Conservation (phyloP, 345 rosid species). For the Arabis alpina region DNA sequence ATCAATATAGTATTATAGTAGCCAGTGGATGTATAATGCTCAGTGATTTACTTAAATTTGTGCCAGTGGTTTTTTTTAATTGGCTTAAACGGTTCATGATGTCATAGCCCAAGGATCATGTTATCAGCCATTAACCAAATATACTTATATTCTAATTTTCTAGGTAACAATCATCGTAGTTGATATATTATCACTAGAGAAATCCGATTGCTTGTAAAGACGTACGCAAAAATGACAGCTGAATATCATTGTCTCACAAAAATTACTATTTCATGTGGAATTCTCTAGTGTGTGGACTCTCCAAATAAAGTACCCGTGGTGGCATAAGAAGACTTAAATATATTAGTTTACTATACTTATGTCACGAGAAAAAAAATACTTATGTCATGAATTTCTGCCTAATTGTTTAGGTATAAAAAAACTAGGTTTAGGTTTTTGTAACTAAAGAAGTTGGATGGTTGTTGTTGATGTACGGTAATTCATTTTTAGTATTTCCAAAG, state of each 20-base stretch:
- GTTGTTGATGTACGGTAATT: too few species aligned
- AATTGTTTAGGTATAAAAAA: too few species aligned
- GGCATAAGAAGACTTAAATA: slow-evolving; percentile 1
- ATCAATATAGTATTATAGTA: too few species aligned
- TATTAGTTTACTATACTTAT: neutral
- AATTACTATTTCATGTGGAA: slow-evolving; percentile 18
- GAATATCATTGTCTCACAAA: slow-evolving; percentile 10
- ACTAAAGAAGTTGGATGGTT: too few species aligned
- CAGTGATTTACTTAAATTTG: slow-evolving; percentile 1
- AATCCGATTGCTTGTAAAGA: slow-evolving; percentile 8
- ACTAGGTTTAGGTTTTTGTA: neutral
- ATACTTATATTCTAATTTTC: neutral
- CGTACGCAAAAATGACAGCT: slow-evolving; percentile 27
- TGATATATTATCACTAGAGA: neutral
- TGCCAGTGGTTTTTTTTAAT: slow-evolving; percentile 20
- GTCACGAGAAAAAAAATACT: too few species aligned
- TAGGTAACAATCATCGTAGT: slow-evolving; percentile 8
- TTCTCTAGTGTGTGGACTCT: neutral
- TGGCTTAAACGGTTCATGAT: slow-evolving; percentile 6
- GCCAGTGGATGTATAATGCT: too few species aligned
- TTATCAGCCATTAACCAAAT: slow-evolving; percentile 17
- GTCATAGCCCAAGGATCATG: slow-evolving; percentile 16
- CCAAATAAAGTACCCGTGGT: neutral
- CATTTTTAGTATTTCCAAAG: too few species aligned
- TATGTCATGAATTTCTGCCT: neutral